phyloP scores from a whole-genome alignment of 768 basidiomycete genomes.

The Lentinula lateritia region DNA sequence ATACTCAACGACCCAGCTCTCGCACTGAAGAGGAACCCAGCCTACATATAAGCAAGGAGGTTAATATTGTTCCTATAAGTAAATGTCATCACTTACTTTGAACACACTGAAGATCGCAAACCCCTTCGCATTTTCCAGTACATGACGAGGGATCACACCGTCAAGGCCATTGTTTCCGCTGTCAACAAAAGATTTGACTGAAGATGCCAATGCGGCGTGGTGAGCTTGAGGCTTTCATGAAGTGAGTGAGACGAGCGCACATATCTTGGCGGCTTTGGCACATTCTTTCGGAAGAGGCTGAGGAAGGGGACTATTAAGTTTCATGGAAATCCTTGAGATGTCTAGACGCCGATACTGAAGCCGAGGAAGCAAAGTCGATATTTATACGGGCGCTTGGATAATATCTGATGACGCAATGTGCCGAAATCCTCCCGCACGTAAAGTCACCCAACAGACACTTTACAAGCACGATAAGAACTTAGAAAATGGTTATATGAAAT shows the following conservation, averaged over 20 bases:
- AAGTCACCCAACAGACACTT: neutral
- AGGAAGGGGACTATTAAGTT: conserved; percentile 44
- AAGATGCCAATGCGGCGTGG: neutral
- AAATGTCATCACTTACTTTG: conserved; percentile 30
- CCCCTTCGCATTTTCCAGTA: conserved; percentile 51
- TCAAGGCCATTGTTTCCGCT: conserved; percentile 79
- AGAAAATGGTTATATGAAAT: neutral
- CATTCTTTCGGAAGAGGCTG: conserved; percentile 78
- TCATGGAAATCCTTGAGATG: conserved; percentile 24
- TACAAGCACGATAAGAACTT: neutral
- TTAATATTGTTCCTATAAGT: conserved; percentile 40
- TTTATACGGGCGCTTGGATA: neutral
- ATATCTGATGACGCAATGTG: neutral
- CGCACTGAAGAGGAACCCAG: conserved; percentile 61
- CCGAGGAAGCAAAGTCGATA: neutral
- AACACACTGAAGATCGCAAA: conserved; percentile 91
- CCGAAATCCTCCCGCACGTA: neutral
- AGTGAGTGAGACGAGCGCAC: conserved; percentile 35
- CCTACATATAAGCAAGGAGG: conserved; percentile 26
- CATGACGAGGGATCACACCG: conserved; percentile 43
- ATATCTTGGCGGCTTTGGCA: conserved; percentile 81
- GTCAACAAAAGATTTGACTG: conserved; percentile 85
- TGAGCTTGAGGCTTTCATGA: neutral
- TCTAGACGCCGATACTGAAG: neutral
- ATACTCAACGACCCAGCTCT: conserved; percentile 65